Evolutionary conservation across 495 filamentous ascomycete genomes (phyloP).

Genomic region (Talaromyces trachyspermus): DNA sequence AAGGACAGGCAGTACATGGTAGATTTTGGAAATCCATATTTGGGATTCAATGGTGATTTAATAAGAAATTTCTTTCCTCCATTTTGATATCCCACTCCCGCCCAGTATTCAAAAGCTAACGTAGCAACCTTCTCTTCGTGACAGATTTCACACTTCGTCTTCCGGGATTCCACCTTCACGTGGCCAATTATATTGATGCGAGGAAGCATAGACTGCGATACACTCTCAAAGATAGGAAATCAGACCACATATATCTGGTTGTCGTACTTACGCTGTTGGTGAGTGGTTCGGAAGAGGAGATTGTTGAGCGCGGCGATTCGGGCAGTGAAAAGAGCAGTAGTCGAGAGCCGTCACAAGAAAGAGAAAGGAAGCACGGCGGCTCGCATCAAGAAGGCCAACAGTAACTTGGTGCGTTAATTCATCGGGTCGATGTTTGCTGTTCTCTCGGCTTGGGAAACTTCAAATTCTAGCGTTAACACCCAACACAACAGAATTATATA

Average conservation of each 20-base stretch:
- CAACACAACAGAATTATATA: no score
- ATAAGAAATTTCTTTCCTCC: no score
- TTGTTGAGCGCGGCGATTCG: not conserved
- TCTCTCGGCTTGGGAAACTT: no score
- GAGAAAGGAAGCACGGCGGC: no score
- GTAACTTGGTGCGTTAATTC: no score
- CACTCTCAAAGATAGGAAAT: constrained; percentile 69
- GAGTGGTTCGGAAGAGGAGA: constrained; percentile 11
- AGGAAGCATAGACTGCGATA: constrained; percentile 76
- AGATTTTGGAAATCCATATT: constrained; percentile 90
- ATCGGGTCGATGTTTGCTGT: no score
- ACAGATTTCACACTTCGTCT: constrained; percentile 67
- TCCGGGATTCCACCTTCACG: constrained; percentile 69
- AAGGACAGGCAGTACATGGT: constrained; percentile 55
- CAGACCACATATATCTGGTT: constrained; percentile 65
- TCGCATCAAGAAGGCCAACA: no score
- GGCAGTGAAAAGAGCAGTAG: not conserved
- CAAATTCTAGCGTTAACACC: no score
- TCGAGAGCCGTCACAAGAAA: not conserved
- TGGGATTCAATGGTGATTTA: constrained; percentile 68
- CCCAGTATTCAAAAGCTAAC: no score
- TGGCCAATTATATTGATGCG: constrained; percentile 76
- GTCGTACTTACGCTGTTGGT: constrained; percentile 66
- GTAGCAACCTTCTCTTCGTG: not conserved
- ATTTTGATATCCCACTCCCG: no score